These are phyloP conservation scores for Sporisorium sorghi DNA, from an alignment of 1,284 basidiomycete species.

Conservation along the genomic window DNA sequence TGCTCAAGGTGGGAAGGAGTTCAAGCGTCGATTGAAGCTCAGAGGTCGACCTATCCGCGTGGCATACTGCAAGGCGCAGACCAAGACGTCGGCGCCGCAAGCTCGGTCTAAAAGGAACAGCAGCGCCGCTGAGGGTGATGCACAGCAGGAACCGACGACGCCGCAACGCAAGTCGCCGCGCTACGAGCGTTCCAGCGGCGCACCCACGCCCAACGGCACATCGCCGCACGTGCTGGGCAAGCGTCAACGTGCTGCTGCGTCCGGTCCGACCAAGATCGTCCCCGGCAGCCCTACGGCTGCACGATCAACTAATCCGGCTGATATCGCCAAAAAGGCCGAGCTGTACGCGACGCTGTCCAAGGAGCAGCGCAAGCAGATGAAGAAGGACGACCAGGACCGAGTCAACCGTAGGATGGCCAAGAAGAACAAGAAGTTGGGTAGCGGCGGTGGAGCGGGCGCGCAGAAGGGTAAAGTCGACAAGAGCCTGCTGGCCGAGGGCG, in stretches of 20 bases:
- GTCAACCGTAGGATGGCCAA: constrained; percentile 61
- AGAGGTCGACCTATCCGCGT: constrained; percentile 60
- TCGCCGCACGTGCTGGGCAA: constrained; percentile 41
- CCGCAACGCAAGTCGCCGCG: constrained; percentile 28
- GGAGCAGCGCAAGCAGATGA: constrained; percentile 58
- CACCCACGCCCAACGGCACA: constrained; percentile 65
- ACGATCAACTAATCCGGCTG: constrained; percentile 7
- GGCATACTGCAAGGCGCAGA: constrained; percentile 61
- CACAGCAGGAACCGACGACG: constrained; percentile 23
- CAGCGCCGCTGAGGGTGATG: neutral
- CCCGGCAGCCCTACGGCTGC: constrained; percentile 25
- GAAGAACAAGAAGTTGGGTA: constrained; percentile 62
- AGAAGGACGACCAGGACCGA: constrained; percentile 60
- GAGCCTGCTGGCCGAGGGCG: constrained; percentile 30
- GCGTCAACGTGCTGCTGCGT: constrained; percentile 2
- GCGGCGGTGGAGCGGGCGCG: constrained; percentile 7
- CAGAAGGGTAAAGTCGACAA: constrained; percentile 11
- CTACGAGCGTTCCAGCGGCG: constrained; percentile 57
- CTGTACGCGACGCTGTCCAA: constrained; percentile 54
- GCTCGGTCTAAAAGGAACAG: constrained; percentile 1
- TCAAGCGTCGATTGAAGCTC: constrained; percentile 64
- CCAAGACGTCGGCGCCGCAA: constrained; percentile 28
- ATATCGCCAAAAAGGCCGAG: constrained; percentile 44
- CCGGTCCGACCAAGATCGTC: constrained; percentile 13
- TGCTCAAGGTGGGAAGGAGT: constrained; percentile 54